A percentile compares a stretch with the other conserved stretches of the same genome.
Conservation (phyloP, 805 yeast species). For the Kockiozyma suomiensis region DNA sequence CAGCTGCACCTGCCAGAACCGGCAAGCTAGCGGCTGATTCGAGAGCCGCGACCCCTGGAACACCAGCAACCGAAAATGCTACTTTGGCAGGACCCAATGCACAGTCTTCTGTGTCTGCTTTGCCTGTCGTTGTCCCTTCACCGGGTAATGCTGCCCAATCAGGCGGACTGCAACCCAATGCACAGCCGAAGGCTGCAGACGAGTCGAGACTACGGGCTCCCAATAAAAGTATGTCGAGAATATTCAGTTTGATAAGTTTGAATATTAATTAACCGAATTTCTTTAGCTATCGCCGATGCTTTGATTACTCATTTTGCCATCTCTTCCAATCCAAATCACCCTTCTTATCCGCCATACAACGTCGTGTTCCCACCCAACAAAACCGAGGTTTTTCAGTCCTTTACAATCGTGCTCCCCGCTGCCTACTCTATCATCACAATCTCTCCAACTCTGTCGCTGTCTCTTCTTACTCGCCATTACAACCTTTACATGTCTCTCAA, state of each 20-base stretch:
- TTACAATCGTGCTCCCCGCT: constrained; percentile 30
- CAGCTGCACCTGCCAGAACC: neutral
- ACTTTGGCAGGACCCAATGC: no score
- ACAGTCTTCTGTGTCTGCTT: constrained; percentile 18
- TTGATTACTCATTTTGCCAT: constrained; percentile 29
- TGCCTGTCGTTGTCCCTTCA: constrained; percentile 24
- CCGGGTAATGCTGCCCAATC: constrained; percentile 1
- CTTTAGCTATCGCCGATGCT: constrained; percentile 26
- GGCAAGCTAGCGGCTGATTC: neutral
- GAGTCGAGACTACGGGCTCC: constrained; percentile 26
- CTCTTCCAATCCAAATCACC: constrained; percentile 13
- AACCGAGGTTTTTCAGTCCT: constrained; percentile 30
- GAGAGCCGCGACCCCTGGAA: neutral
- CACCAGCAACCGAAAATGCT: neutral
- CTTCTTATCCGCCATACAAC: constrained; percentile 21
- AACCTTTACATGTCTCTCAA: constrained; percentile 34
- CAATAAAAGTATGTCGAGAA: constrained; percentile 21
- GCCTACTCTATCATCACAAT: constrained; percentile 28
- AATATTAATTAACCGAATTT: neutral
- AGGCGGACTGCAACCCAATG: neutral
- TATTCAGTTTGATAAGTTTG: neutral
- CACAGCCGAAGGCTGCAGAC: constrained; percentile 17
- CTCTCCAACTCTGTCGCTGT: constrained; percentile 30
- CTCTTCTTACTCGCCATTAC: constrained; percentile 29
- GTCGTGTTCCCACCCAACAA: constrained; percentile 31